phyloP scores from a whole-genome alignment of 495 filamentous ascomycete species.

The Letharia columbiana region DNA sequence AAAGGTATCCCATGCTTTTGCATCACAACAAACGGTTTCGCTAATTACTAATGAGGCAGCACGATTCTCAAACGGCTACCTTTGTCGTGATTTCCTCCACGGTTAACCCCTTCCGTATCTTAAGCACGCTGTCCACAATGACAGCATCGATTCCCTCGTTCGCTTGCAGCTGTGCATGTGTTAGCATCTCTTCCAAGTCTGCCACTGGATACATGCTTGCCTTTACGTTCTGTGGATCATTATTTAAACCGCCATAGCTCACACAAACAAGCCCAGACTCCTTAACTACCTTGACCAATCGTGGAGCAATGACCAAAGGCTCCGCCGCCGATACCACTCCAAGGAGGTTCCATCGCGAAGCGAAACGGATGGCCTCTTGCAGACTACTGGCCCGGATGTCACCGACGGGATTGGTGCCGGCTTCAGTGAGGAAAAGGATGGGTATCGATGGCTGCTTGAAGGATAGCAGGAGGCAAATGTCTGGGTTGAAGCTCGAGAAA shows the following conservation, averaged over 20 bases:
- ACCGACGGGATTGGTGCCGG: constrained; percentile 63
- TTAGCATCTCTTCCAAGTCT: constrained; percentile 23
- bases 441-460: constrained; percentile 97
- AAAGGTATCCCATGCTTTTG: background rate
- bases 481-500: constrained; percentile 94
- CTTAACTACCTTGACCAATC: constrained; percentile 94
- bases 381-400: constrained; percentile 88
- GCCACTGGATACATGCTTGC: constrained; percentile 39
- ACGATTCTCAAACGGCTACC: background rate
- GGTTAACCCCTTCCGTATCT: constrained; percentile 66
- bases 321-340: constrained; percentile 81
- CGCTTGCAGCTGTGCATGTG: constrained; percentile 62
- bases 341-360: constrained; percentile 84
- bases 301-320: constrained; percentile 75
- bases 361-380: constrained; percentile 92
- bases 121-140: constrained; percentile 87
- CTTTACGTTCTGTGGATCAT: constrained; percentile 74
- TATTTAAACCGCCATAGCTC: constrained; percentile 86
- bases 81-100: constrained; percentile 14
- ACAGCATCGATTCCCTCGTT: constrained; percentile 94
- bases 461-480: constrained; percentile 84
- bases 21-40: background rate
- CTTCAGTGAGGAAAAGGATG: constrained; percentile 88
- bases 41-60: background rate
- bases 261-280: constrained; percentile 90